These are phyloP conservation scores for Lipomyces japonicus DNA, from an alignment of 805 yeast species.

Conservation along the genomic window DNA sequence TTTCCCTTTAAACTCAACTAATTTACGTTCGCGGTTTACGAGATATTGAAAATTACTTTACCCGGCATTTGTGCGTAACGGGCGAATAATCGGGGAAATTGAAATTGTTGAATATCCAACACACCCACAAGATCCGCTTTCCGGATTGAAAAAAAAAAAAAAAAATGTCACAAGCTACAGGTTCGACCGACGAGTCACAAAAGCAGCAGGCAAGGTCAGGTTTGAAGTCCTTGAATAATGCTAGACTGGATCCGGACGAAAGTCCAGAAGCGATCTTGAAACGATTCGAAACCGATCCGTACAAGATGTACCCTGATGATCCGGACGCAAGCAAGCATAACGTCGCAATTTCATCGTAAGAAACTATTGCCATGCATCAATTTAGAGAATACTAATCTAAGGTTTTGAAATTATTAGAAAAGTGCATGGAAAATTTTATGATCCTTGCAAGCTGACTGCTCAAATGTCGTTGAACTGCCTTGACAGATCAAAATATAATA, in stretches of 20 bases:
- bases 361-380: background rate
- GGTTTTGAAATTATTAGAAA: constrained; percentile 40
- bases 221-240: no score
- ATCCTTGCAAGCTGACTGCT: constrained; percentile 88
- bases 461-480: constrained; percentile 82
- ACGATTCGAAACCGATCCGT: constrained; percentile 16
- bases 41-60: no score
- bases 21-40: no score
- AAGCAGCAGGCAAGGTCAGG: no score
- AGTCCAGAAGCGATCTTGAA: constrained; percentile 7
- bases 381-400: background rate
- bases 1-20: no score
- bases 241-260: constrained; percentile 4
- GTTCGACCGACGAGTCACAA: no score
- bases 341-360: constrained; percentile 54
- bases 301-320: constrained; percentile 79
- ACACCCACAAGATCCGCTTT: no score
- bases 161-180: no score
- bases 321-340: constrained; percentile 72
- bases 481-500: constrained; percentile 70
- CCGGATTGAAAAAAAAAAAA: no score
- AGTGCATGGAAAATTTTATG: constrained; percentile 79
- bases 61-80: no score
- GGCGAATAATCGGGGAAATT: no score
- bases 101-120: no score